These are phyloP conservation scores for Fusarium sp. DNA, from an alignment of 2,329 filamentous ascomycete genomes.

Conservation along the genomic window DNA sequence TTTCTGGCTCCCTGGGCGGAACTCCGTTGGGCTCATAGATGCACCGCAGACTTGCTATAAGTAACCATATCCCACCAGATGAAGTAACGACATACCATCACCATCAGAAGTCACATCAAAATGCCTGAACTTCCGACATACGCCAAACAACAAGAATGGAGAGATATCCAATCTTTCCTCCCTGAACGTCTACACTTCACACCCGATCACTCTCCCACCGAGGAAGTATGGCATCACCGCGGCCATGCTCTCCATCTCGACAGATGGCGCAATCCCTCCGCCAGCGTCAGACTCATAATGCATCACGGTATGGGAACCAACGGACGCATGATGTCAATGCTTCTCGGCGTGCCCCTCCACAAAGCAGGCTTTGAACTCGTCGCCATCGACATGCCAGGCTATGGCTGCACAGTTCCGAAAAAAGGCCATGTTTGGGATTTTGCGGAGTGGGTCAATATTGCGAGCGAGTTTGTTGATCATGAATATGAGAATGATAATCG, in stretches of 20 bases:
- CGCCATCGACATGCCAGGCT: conserved; percentile 11
- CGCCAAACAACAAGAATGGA: neutral
- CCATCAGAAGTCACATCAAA: neutral
- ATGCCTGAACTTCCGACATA: conserved; percentile 5
- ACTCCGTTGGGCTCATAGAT: neutral
- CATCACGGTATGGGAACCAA: conserved; percentile 19
- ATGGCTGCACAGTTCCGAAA: neutral
- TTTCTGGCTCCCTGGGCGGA: neutral
- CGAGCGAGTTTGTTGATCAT: neutral
- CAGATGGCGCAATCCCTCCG: conserved; percentile 8
- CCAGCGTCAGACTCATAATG: neutral
- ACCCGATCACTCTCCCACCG: neutral
- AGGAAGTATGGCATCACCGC: conserved; percentile 15
- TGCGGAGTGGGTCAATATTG: neutral
- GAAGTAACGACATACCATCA: too few species aligned
- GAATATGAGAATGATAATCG: neutral
- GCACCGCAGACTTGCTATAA: neutral
- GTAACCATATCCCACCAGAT: too few species aligned
- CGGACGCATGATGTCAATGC: conserved; percentile 17
- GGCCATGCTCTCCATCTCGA: conserved; percentile 12
- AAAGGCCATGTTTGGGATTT: neutral
- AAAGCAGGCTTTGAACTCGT: conserved; percentile 1
- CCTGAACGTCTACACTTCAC: conserved; percentile 3
- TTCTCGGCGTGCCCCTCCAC: conserved; percentile 13
- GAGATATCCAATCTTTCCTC: neutral